Evolutionary conservation across 768 basidiomycete species (phyloP), one percentile per base, ranked within the genome.

Genomic region (Lactifluus hygrophoroides): DNA sequence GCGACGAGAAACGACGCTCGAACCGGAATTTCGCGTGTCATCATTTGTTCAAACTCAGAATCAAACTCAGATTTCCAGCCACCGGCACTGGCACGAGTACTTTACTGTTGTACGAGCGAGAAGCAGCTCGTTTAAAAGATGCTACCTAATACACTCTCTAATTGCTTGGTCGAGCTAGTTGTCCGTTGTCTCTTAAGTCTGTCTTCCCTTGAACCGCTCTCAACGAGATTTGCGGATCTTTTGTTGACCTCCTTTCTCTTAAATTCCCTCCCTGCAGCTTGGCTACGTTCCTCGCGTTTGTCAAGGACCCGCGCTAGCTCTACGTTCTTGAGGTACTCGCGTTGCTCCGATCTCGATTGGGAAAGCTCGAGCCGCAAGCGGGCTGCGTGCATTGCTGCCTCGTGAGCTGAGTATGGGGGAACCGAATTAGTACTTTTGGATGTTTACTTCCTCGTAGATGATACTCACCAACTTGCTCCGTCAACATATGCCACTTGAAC

Each of bases 401-500:
- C 96, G 65, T 98, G 90, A 28, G 94, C 96, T 98, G 63, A 35
- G 52, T 21, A 21, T 51, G 16, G 47, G 35, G 32, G 40, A n/a
- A 27, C 52, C 10, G 51, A 17, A 46, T 55, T 11, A 42, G 28
- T 21, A 37, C 8, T 17, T 13, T 28, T 28, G 58, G 19, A 25
- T n/a, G 38, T 44, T 19, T 47, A 21, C 54, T 42, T 32, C 43
- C 27, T 9, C 10, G 23, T 35, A 27, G 16, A 43, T 19, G 14
- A 46, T 38, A 79, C 94, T 70, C 69, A 95, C 95, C 93, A 65
- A 99, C 86, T 79, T 97, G 95, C 72, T 98, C 96, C 6, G 92
- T 94, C 58, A 99, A 76, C 95, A 96, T 96, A 72, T 88, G 85
- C 96, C 96, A 99, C 67, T 94, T 96, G 78, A 98, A 99, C 67